These are phyloP conservation scores for Setomelanomma holmii DNA, from an alignment of 2,329 filamentous ascomycete species.

Conservation along the genomic window DNA sequence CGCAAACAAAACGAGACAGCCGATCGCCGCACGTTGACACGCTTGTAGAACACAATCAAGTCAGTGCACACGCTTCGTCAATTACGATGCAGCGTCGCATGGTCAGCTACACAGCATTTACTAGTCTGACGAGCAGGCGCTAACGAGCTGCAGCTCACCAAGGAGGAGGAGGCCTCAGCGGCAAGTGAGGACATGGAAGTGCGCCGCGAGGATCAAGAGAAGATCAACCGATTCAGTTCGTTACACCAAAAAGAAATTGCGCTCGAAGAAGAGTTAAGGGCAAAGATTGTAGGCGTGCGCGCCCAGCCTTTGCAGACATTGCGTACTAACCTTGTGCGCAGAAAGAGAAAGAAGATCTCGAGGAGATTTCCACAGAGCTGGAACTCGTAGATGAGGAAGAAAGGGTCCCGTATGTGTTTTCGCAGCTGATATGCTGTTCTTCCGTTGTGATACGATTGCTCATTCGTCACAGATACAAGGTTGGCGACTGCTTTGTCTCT, in stretches of 20 bases:
- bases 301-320: no score
- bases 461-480: slow-evolving; percentile 75
- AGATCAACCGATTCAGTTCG: slow-evolving; percentile 97
- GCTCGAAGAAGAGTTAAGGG: slow-evolving; percentile 80
- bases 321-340: slow-evolving; percentile 52
- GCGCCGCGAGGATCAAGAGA: slow-evolving; percentile 95
- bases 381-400: slow-evolving; percentile 97
- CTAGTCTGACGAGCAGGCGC: slow-evolving; percentile 10
- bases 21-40: background rate
- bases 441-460: background rate
- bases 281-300: slow-evolving; percentile 70
- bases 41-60: background rate
- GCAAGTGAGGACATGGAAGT: slow-evolving; percentile 87
- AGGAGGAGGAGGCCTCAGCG: slow-evolving; percentile 82
- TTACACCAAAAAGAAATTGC: slow-evolving; percentile 84
- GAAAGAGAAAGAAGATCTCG: slow-evolving; percentile 98
- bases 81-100: slow-evolving; percentile 53
- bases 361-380: slow-evolving; percentile 88
- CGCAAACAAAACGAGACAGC: background rate
- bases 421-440: background rate
- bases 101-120: slow-evolving; percentile 41
- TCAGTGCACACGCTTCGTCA: background rate
- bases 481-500: slow-evolving; percentile 94
- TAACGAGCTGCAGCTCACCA: slow-evolving; percentile 74
- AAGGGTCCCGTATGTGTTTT: slow-evolving; percentile 75